Percentiles rank a stretch among this genome's conserved stretches.
phyloP scores from a whole-genome alignment of 2,329 filamentous ascomycete genomes.

The Verticillium nubilum region DNA sequence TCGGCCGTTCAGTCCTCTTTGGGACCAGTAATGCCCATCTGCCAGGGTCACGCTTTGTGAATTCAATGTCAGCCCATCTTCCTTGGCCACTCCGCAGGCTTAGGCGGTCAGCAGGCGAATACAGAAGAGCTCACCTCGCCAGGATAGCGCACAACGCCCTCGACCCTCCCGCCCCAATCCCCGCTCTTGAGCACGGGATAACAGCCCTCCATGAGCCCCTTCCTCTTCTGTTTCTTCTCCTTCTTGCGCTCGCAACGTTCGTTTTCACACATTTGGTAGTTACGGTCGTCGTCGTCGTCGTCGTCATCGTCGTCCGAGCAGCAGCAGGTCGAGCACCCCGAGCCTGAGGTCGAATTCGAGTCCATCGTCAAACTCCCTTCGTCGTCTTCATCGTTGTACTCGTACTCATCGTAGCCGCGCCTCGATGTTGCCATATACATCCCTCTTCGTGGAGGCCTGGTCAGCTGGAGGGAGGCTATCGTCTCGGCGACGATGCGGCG shows the following conservation, averaged over 20 bases:
- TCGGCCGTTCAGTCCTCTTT: not conserved
- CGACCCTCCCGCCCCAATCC: constrained; percentile 7
- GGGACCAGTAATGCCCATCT: constrained; percentile 2
- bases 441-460: not conserved
- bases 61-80: too few relatives aligned
- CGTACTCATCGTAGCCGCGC: not conserved
- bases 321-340: not conserved
- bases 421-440: not conserved
- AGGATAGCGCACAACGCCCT: constrained; percentile 6
- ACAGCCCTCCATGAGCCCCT: not conserved
- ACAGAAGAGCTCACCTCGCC: constrained; percentile 3
- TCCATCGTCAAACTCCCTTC: not conserved
- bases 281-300: not conserved
- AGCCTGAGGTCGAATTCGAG: not conserved
- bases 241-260: not conserved
- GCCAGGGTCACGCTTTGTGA: constrained; percentile 8
- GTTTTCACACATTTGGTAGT: too few relatives aligned
- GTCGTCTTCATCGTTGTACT: not conserved
- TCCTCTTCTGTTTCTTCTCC: not conserved
- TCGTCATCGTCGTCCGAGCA: not conserved
- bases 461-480: not conserved
- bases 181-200: not conserved
- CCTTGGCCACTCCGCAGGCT: not conserved
- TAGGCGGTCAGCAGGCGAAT: not conserved
- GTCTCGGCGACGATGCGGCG: not conserved